These are phyloP conservation scores for Delonix regia DNA, from an alignment of 306 rosid species.

Conservation along the genomic window DNA sequence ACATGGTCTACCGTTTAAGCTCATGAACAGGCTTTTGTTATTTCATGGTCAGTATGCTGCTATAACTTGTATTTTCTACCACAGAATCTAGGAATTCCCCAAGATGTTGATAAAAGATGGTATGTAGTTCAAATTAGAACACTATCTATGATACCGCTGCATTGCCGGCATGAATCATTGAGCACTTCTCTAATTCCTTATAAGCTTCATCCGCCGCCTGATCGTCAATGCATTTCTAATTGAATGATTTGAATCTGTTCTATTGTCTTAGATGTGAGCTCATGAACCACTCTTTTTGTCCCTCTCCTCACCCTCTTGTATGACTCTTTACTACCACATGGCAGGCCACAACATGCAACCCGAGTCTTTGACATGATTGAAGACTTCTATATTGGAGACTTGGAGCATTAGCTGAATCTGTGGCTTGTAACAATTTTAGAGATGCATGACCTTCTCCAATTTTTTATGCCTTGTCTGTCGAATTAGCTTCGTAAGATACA, in stretches of 20 bases:
- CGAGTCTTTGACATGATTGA: slow-evolving; percentile 92
- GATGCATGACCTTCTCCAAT: slow-evolving; percentile 1
- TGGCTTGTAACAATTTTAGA: slow-evolving; percentile 17
- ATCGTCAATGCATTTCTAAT: slow-evolving; percentile 15
- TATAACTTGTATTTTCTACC: slow-evolving; percentile 2
- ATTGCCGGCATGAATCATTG: not conserved
- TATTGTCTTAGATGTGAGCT: slow-evolving; percentile 13
- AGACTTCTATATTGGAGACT: slow-evolving; percentile 78
- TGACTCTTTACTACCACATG: slow-evolving; percentile 29
- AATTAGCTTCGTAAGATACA: slow-evolving; percentile 24
- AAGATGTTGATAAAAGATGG: not conserved
- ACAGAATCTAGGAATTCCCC: not conserved
- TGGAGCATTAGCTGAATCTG: slow-evolving; percentile 44
- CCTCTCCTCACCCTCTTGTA: not conserved
- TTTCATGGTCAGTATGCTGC: not conserved
- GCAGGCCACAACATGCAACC: slow-evolving; percentile 94
- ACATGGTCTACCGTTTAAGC: not conserved
- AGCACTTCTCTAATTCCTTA: not conserved
- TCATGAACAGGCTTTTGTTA: not conserved
- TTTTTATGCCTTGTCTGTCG: slow-evolving; percentile 6
- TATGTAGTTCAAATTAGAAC: not conserved
- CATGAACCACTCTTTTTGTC: not conserved
- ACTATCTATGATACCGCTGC: not conserved
- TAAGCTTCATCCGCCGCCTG: not conserved
- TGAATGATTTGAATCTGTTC: slow-evolving; percentile 3